Evolutionary conservation across 768 basidiomycete species (phyloP), one percentile per base, ranked within the genome.

Genomic region (Grammothele lineata): DNA sequence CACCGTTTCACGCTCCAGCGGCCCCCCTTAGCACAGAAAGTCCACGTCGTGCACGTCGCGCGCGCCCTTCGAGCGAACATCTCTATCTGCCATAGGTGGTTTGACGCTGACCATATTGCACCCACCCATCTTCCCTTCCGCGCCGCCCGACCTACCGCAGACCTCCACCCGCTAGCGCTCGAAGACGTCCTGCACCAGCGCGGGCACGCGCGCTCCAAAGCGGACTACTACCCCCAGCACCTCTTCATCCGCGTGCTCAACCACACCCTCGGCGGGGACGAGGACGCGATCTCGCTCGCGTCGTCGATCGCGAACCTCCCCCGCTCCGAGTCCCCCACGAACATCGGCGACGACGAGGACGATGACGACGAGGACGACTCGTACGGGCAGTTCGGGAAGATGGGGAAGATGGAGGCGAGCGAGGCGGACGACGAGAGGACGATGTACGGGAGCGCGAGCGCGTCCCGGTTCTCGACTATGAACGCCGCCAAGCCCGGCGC

Each of bases 191-290:
- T 87, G 40, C 76, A 81, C 50, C 69, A 74, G 26, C 70, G 75
- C 27, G 66, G 70, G 17, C 73, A 76, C 27, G 73, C 69, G 23
- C 76, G 83, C 39, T 85, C 83, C 6, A 83, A 87, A 63, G 75
- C 74, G 10, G 85, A 87, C 58, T 88, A 87, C 59, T 89, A 83
- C 64, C 51, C 63, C 14, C 72, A 76, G 48, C 86, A 88, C 57
- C 74, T 90, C 18, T 89, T 88, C 67, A 66, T 87, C 30, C 77
- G 81, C 17, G 66, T 86, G 26, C 71, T 89, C 19, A 77, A 77
- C 51, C 87, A 90, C 57, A 71, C 80, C 37, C 69, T 87, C 22
- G 62, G 30, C 30, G 44, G 45, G 26, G 51, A 55, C 14, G 51
- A 62, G 5, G 60, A 62, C 5, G 17, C 33, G 11, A 27, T 25